These are phyloP conservation scores for Akanthomyces uredinophilus DNA, from an alignment of 2,329 filamentous ascomycete species.

Conservation along the genomic window DNA sequence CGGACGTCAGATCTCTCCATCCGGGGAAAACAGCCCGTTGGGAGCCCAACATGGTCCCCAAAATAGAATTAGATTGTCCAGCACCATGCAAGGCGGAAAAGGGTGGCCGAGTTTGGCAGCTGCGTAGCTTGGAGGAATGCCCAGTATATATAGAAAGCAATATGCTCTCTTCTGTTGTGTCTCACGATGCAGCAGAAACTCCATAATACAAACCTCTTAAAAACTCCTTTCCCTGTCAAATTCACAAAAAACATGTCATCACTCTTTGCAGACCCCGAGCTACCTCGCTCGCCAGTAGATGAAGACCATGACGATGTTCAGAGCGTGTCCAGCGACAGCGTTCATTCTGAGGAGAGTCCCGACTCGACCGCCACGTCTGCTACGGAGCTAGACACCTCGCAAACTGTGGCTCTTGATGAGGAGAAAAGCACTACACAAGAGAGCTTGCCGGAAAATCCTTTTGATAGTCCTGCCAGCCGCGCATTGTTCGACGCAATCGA, in stretches of 20 bases:
- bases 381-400: not conserved
- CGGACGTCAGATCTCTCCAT: not conserved
- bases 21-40: not conserved
- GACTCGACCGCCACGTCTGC: not conserved
- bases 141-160: not conserved
- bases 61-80: not conserved
- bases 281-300: not conserved
- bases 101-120: not conserved
- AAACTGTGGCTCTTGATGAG: not conserved
- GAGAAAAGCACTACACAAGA: not conserved
- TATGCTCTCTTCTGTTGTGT: too few relatives aligned
- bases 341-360: not conserved
- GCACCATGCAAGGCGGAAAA: too few relatives aligned
- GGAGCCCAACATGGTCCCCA: not conserved
- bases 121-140: not conserved
- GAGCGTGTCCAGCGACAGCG: not conserved
- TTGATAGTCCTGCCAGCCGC: conserved; percentile 30
- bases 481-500: conserved; percentile 34
- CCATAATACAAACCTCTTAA: not conserved
- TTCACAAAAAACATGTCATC: not conserved
- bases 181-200: not conserved
- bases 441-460: conserved; percentile 25
- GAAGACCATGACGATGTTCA: not conserved
- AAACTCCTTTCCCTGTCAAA: not conserved
- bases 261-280: not conserved